phyloP scores from a whole-genome alignment of 768 basidiomycete genomes.

The Obba rivulosa region DNA sequence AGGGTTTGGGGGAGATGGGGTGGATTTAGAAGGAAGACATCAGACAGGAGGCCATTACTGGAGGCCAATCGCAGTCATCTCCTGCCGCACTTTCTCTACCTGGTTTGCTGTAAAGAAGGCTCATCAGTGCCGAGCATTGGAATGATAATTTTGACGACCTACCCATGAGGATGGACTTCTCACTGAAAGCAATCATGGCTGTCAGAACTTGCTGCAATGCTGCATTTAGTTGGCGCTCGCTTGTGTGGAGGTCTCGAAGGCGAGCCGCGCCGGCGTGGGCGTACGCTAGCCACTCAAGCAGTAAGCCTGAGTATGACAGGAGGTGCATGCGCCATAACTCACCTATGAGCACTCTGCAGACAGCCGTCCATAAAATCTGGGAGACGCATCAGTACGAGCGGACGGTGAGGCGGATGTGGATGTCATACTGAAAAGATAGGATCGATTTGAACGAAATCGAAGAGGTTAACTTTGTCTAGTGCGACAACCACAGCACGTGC shows the following conservation, averaged over 20 bases:
- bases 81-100: neutral
- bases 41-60: too few species aligned
- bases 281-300: neutral
- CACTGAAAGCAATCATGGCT: slow-evolving; percentile 15
- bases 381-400: neutral
- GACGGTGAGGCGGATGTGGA: neutral
- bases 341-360: slow-evolving; percentile 14
- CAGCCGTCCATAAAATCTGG: slow-evolving; percentile 16
- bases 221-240: slow-evolving; percentile 2
- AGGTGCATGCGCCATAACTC: slow-evolving; percentile 12
- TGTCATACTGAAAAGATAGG: slow-evolving; percentile 15
- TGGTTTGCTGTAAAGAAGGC: neutral
- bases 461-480: slow-evolving; percentile 6
- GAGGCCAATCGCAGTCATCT: neutral
- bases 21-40: too few species aligned
- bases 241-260: slow-evolving; percentile 2
- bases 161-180: slow-evolving; percentile 17
- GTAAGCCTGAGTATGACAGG: neutral
- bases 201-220: slow-evolving; percentile 11
- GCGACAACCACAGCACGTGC: slow-evolving; percentile 7
- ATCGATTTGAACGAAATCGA: slow-evolving; percentile 5
- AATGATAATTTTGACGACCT: neutral
- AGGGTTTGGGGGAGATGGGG: too few species aligned
- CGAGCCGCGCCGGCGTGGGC: slow-evolving; percentile 5
- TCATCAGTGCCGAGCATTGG: neutral